Percentiles rank a stretch among this genome's conserved stretches.
Evolutionary conservation across 768 basidiomycete species (phyloP).

Genomic region (Podaxis sp.): DNA sequence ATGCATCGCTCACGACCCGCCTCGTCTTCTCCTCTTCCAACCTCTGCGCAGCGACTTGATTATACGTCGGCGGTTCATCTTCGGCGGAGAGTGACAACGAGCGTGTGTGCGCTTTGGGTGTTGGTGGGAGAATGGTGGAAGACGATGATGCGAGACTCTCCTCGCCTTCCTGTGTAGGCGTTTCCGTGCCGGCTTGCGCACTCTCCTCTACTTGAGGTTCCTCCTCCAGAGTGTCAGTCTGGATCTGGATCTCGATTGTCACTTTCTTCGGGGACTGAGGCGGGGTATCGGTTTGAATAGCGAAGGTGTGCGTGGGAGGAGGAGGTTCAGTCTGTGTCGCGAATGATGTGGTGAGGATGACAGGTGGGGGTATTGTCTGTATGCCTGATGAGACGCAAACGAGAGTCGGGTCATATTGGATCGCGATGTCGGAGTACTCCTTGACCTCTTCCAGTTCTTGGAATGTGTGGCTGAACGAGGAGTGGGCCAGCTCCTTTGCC

Average conservation of each 20-base stretch:
- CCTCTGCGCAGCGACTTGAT: conserved; percentile 51
- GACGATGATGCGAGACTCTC: conserved; percentile 72
- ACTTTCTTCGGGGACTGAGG: conserved; percentile 23
- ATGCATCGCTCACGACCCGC: conserved; percentile 52
- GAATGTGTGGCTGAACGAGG: conserved; percentile 2
- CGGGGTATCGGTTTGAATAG: conserved; percentile 32
- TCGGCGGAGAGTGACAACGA: conserved; percentile 21
- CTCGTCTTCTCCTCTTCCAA: conserved; percentile 48
- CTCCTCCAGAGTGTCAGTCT: conserved; percentile 51
- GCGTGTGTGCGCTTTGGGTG: conserved; percentile 49
- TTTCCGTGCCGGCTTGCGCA: conserved; percentile 39
- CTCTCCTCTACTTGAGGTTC: conserved; percentile 18
- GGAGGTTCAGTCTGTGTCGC: conserved; percentile 58
- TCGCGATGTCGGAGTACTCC: conserved; percentile 73
- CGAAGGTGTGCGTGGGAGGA: conserved; percentile 22
- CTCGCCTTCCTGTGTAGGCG: conserved; percentile 38
- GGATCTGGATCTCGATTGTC: conserved; percentile 57
- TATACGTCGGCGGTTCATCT: conserved; percentile 65
- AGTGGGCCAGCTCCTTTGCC: conserved; percentile 44
- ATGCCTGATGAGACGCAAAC: conserved; percentile 44
- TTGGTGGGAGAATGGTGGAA: conserved; percentile 69
- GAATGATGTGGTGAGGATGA: conserved; percentile 42
- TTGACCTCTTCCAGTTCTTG: conserved; percentile 54
- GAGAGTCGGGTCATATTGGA: conserved; percentile 63
- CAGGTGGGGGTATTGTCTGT: conserved; percentile 66